Conservation (phyloP, 768 basidiomycete species). For the Ephemerocybe angulata region DNA sequence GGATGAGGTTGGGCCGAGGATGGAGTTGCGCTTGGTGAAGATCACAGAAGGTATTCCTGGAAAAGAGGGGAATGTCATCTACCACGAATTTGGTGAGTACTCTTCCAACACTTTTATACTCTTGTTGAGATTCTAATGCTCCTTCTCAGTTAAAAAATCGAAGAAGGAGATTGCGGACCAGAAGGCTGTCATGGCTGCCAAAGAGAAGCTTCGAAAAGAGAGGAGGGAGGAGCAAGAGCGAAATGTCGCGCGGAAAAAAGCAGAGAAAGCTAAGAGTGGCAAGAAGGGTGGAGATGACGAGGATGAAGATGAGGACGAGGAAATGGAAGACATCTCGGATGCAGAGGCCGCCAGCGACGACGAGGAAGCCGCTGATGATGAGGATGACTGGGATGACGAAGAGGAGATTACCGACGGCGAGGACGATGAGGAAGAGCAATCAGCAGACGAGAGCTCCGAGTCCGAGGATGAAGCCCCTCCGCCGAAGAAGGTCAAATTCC, state of each 20-base stretch:
- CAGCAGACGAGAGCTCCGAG: slow-evolving; percentile 46
- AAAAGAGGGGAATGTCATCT: slow-evolving; percentile 89
- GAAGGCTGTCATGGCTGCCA: slow-evolving; percentile 73
- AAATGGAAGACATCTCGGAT: slow-evolving; percentile 37
- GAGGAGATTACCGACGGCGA: slow-evolving; percentile 61
- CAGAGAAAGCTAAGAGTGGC: slow-evolving; percentile 36
- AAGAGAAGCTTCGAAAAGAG: slow-evolving; percentile 70
- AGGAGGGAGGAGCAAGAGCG: slow-evolving; percentile 86
- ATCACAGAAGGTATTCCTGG: slow-evolving; percentile 93
- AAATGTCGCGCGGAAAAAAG: slow-evolving; percentile 76
- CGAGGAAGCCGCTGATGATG: slow-evolving; percentile 37
- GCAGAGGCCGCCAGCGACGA: slow-evolving; percentile 40
- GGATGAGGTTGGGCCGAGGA: slow-evolving; percentile 92
- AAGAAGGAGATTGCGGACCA: slow-evolving; percentile 67
- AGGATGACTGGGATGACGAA: slow-evolving; percentile 47
- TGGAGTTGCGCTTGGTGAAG: slow-evolving; percentile 92
- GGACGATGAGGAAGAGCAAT: slow-evolving; percentile 36
- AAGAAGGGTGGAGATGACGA: slow-evolving; percentile 24
- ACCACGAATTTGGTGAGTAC: slow-evolving; percentile 86
- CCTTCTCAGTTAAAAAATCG: slow-evolving; percentile 78
- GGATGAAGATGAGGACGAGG: slow-evolving; percentile 32
- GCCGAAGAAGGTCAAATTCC: slow-evolving; percentile 52
- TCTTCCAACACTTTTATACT: neutral
- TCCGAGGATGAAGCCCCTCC: slow-evolving; percentile 39
- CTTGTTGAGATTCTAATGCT: slow-evolving; percentile 1